Base-by-base conservation (phyloP, 768 basidiomycete species). In the Cystofilobasidium bisporidii region DNA sequence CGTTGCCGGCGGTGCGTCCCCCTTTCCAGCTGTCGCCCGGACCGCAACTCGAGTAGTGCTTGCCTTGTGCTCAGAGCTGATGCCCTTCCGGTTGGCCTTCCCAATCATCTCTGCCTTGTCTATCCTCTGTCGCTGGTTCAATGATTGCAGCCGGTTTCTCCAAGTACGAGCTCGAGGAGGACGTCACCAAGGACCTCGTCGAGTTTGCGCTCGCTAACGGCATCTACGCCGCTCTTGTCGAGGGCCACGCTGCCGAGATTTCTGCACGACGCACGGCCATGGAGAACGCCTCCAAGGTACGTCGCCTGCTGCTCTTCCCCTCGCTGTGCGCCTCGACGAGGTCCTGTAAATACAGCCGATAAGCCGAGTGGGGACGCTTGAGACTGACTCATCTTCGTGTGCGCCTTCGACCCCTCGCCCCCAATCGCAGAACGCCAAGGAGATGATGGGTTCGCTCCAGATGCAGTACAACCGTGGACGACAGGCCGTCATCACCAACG, bases 381-480 rank as follows among this genome's bases (percentile, higher is more conserved):
- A n/a, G n/a, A n/a, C n/a, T n/a, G n/a, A n/a, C n/a, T n/a, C n/a
- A n/a, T n/a, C n/a, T n/a, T n/a, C n/a, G n/a, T n/a, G n/a, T n/a
- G n/a, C n/a, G n/a, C n/a, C n/a, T n/a, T n/a, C n/a, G n/a, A n/a
- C n/a, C n/a, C n/a, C 28, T n/a, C 60, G 36, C 6, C 36, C 36
- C 36, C 6, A 60, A 43, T 33, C 18, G 20, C 69, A 77, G 86
- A 98, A 99, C 78, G 96, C 96, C 67, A 81, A 80, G 40, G 92
- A 93, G 79, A 96, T 97, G 92, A 94, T 97, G 75, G 79, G 79
- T 69, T 78, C 81, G 55, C 82, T 97, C 60, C 87, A 88, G 78
- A 87, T 96, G 87, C 83, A 94, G 78, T 97, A 93, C 84, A 97
- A 97, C 78, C 89, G 92, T 84, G 92, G 93, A 82, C 89, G 92